A percentile compares a stretch with the other conserved stretches of the same genome.
Conservation (phyloP, 2,329 filamentous ascomycete genomes). For the Phialophora tarda region DNA sequence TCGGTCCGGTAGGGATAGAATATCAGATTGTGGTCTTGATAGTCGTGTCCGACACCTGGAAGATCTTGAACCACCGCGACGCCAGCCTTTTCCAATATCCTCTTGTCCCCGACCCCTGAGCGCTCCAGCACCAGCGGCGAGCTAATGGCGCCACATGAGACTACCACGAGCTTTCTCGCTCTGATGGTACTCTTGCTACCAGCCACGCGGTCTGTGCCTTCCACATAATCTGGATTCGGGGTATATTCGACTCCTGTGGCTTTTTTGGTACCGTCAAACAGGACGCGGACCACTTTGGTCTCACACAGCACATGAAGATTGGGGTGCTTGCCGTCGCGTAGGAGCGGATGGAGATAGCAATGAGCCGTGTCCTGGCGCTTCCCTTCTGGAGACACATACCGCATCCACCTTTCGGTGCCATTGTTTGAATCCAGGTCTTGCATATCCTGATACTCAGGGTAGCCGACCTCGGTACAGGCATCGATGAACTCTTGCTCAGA, state of each 20-base stretch:
- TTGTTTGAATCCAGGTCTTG: background rate
- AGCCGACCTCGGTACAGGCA: background rate
- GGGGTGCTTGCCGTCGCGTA: constrained; percentile 57
- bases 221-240: constrained; percentile 60
- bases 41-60: constrained; percentile 55
- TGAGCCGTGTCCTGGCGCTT: constrained; percentile 63
- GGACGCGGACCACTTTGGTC: constrained; percentile 60
- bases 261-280: constrained; percentile 59
- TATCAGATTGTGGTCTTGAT: constrained; percentile 61
- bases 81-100: constrained; percentile 50
- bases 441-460: constrained; percentile 4
- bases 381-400: constrained; percentile 59
- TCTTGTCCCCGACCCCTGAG: constrained; percentile 62
- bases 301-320: constrained; percentile 66
- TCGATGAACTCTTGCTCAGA: background rate
- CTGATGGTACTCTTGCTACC: constrained; percentile 55
- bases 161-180: constrained; percentile 60
- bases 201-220: constrained; percentile 62
- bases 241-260: constrained; percentile 66
- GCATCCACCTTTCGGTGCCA: constrained; percentile 44
- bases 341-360: constrained; percentile 59
- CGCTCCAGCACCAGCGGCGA: constrained; percentile 65
- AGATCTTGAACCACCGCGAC: constrained; percentile 53
- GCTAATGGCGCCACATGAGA: constrained; percentile 63
- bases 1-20: constrained; percentile 58